Base-by-base conservation (phyloP, 805 yeast species). In the Isabelozyma pseudorhagii region DNA sequence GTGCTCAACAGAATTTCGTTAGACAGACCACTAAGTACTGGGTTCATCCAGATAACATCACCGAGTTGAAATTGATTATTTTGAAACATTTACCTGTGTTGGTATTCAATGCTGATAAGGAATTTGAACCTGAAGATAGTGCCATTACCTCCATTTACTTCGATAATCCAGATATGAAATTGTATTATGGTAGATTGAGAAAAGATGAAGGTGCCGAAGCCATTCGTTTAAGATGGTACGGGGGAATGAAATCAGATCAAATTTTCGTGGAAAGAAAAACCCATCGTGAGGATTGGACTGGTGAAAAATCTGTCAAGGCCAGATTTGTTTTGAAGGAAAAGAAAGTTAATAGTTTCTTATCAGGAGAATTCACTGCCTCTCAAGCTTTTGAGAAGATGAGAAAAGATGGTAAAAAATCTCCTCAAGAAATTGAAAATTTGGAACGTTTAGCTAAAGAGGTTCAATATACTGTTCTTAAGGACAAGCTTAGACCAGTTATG, bases 191-290 rank as follows among this genome's bases (percentile, higher is more conserved):
- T 36, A 83, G 99, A 69, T 79, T 94, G 61, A 83, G 94, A 66
- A 94, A 94, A 71, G 94, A 90, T 61, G 99, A 94, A 76, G 99
- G 99, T 68, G 99, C 99, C 5, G 99, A 94, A 71, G 98, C 98
- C 18, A 91, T 93, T 56, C 85, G 99, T 72, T 78, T 94, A 64
- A 85, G 99, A 75, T 94, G 99, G 99, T 94, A 94, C 67, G 99
- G 99, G 65, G 97, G 97, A 49, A 94, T 94, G 99, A 78, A 80
- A 48, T 80, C 92, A 1, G 97, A 93, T 58, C 89, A 88, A 40
- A 89, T 93, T 49, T 94, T 94, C 55, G 96, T 93, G 44, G 99
- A 94, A 72, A 83, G 99, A 69, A 94, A 94, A 69, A 94, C 99
- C 5, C 99, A 94, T 66, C 82, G 99, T 69, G 99, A 94, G 70